These are phyloP conservation scores for Phaeosphaeriaceae sp. DNA, from an alignment of 2,329 filamentous ascomycete species.

Conservation along the genomic window DNA sequence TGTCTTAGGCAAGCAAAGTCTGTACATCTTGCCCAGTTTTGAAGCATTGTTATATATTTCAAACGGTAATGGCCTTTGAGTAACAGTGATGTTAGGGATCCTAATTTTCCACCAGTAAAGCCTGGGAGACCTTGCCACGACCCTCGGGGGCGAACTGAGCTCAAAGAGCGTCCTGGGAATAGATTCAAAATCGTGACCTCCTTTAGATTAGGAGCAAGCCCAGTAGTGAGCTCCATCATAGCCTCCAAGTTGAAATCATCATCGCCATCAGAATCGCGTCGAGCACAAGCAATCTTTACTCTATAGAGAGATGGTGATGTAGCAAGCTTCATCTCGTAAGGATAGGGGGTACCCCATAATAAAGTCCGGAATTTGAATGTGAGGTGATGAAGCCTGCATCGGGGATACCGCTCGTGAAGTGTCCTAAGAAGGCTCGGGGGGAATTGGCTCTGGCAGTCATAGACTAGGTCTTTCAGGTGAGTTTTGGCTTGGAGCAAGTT, in stretches of 20 bases:
- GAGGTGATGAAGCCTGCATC: conserved; percentile 26
- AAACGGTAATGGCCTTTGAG: conserved; percentile 12
- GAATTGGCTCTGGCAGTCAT: conserved; percentile 28
- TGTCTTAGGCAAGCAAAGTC: conserved; percentile 25
- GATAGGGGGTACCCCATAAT: conserved; percentile 23
- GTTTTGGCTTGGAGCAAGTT: conserved; percentile 17
- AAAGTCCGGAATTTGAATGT: conserved; percentile 27
- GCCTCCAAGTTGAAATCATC: conserved; percentile 28
- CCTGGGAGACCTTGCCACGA: conserved; percentile 27
- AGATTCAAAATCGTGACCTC: conserved; percentile 16
- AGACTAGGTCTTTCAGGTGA: conserved; percentile 22
- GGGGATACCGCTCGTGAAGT: conserved; percentile 20
- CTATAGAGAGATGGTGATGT: conserved; percentile 27
- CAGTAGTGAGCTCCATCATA: conserved; percentile 23
- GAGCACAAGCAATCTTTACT: conserved; percentile 14
- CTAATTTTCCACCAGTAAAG: conserved; percentile 6
- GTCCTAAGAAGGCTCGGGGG: conserved; percentile 24
- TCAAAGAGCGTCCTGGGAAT: not conserved
- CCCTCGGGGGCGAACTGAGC: conserved; percentile 1
- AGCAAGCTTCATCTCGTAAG: conserved; percentile 31
- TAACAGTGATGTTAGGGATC: conserved; percentile 23
- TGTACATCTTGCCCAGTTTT: conserved; percentile 20
- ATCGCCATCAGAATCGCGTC: conserved; percentile 21
- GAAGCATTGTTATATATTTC: conserved; percentile 6
- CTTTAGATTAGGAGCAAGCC: conserved; percentile 30